Conservation (phyloP, 345 rosid species). For the Salix purpurea region DNA sequence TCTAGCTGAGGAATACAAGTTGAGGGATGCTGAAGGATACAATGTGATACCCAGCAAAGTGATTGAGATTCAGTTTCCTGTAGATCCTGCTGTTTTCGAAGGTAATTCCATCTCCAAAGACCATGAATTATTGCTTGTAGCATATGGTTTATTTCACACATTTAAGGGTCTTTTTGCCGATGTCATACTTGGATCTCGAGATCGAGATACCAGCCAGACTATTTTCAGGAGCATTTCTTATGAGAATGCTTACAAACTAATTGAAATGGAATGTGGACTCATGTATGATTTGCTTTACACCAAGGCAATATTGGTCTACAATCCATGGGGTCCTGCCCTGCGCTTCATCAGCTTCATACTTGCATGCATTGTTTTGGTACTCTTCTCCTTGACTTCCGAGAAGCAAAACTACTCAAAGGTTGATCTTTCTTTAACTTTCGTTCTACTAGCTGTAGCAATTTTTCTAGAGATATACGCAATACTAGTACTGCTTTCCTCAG, state of each 20-base stretch:
- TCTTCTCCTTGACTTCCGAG: conserved; percentile 3
- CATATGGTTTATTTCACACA: neutral
- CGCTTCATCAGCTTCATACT: conserved; percentile 9
- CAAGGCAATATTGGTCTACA: conserved; percentile 11
- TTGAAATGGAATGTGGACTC: conserved; percentile 10
- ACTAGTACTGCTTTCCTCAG: conserved; percentile 8
- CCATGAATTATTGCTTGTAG: neutral
- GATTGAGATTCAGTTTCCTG: conserved; percentile 1
- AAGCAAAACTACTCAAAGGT: conserved; percentile 7
- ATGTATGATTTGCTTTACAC: conserved; percentile 30
- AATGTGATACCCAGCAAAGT: conserved; percentile 3
- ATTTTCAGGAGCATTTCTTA: neutral
- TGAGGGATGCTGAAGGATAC: conserved; percentile 1
- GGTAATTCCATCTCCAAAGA: neutral
- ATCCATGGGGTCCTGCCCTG: neutral
- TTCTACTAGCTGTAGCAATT: conserved; percentile 17
- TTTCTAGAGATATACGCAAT: conserved; percentile 24
- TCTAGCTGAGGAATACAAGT: conserved; percentile 1
- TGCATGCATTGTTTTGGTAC: neutral
- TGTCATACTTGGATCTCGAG: conserved; percentile 9
- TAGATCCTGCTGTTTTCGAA: neutral
- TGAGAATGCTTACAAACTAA: conserved; percentile 6
- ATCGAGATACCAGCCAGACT: neutral
- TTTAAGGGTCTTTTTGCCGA: conserved; percentile 5
- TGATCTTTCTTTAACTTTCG: conserved; percentile 17